Conservation (phyloP, 1,284 basidiomycete genomes). For the Naganishia albida region DNA sequence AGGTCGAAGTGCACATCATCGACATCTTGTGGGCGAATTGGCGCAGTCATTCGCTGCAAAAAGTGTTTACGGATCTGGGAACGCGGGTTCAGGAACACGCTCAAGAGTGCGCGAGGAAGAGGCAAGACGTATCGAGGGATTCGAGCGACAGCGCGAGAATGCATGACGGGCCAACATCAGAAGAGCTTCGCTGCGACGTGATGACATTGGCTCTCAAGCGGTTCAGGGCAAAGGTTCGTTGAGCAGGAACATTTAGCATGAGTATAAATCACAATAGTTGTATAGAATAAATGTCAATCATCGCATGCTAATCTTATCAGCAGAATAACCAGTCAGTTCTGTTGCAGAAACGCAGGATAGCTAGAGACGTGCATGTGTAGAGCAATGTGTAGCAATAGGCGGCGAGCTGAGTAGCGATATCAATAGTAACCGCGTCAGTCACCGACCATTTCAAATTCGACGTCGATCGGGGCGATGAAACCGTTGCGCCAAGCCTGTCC, state of each 20-base stretch:
- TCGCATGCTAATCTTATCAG: background rate
- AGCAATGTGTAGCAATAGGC: too few species aligned
- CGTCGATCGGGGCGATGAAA: too few species aligned
- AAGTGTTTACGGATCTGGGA: slow-evolving; percentile 47
- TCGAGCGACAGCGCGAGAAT: background rate
- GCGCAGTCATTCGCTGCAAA: slow-evolving; percentile 48
- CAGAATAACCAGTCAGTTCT: background rate
- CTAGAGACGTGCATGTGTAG: too few species aligned
- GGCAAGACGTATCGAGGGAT: background rate
- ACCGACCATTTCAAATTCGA: too few species aligned
- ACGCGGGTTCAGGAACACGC: slow-evolving; percentile 4
- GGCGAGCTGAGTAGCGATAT: too few species aligned
- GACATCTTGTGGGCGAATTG: slow-evolving; percentile 54
- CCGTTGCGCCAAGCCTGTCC: too few species aligned
- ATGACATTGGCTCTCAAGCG: slow-evolving; percentile 14
- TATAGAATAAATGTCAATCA: too few species aligned
- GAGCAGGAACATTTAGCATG: background rate
- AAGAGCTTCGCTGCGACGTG: slow-evolving; percentile 19
- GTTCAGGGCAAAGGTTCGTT: slow-evolving; percentile 13
- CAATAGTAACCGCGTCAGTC: too few species aligned
- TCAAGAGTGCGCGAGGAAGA: slow-evolving; percentile 11
- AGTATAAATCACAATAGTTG: background rate
- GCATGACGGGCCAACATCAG: slow-evolving; percentile 5
- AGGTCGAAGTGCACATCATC: slow-evolving; percentile 54
- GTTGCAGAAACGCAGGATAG: background rate